These are phyloP conservation scores for Panellus pusillus DNA, from an alignment of 768 basidiomycete species.

Conservation along the genomic window DNA sequence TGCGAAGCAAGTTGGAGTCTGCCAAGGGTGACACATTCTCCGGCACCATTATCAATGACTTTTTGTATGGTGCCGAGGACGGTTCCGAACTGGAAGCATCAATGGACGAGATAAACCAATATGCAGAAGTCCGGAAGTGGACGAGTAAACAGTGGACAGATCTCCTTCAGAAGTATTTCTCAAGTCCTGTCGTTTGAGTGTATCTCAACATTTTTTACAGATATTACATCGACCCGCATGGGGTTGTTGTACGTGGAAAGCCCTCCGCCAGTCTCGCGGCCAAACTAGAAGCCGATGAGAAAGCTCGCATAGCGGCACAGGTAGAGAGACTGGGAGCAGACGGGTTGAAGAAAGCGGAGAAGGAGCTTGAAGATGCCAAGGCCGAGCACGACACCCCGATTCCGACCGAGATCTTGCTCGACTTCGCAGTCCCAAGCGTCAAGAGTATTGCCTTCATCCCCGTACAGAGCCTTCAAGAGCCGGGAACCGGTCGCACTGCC, in stretches of 20 bases:
- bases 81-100: conserved; percentile 74
- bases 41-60: conserved; percentile 73
- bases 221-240: conserved; percentile 73
- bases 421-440: conserved; percentile 90
- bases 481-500: conserved; percentile 46
- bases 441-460: conserved; percentile 93
- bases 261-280: conserved; percentile 85
- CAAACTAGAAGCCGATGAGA: conserved; percentile 79
- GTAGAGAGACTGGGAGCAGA: conserved; percentile 71
- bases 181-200: conserved; percentile 1
- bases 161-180: conserved; percentile 70
- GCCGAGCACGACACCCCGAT: conserved; percentile 82
- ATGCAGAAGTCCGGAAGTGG: conserved; percentile 69
- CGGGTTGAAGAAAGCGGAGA: conserved; percentile 71
- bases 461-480: conserved; percentile 62
- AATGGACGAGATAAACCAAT: conserved; percentile 80
- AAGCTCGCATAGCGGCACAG: conserved; percentile 70
- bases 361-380: conserved; percentile 78
- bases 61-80: conserved; percentile 81
- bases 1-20: conserved; percentile 83
- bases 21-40: conserved; percentile 81
- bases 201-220: conserved; percentile 38
- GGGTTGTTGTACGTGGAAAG: conserved; percentile 78
- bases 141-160: conserved; percentile 71
- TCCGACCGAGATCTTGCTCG: conserved; percentile 74